Conservation (phyloP, 768 basidiomycete species). For the Amanita molliuscula region DNA sequence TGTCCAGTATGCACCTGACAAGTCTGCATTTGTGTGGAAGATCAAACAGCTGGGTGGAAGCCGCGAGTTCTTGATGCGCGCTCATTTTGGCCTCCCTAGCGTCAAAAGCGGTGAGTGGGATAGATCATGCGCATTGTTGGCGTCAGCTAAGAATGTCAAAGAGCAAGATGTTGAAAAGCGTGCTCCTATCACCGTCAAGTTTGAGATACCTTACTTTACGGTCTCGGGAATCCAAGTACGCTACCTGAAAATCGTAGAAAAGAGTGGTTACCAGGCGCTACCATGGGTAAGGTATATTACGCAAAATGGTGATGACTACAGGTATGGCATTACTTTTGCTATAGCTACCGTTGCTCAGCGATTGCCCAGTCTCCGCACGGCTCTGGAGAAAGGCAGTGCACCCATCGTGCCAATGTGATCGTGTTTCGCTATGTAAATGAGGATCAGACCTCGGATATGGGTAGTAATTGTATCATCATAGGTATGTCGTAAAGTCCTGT, state of each 20-base stretch:
- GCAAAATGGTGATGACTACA: conserved; percentile 87
- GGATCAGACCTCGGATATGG: too few species aligned
- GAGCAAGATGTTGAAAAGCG: conserved; percentile 80
- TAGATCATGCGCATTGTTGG: not conserved
- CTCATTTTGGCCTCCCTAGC: conserved; percentile 93
- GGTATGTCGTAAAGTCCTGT: not conserved
- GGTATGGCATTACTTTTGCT: conserved; percentile 28
- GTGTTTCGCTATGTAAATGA: not conserved
- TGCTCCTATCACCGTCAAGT: conserved; percentile 93
- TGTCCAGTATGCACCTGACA: conserved; percentile 96
- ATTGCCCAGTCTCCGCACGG: conserved; percentile 50
- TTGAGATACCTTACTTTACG: conserved; percentile 98
- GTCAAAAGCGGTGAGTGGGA: conserved; percentile 74
- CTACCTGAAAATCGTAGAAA: conserved; percentile 97
- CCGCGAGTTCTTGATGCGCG: conserved; percentile 95
- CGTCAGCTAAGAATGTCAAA: conserved; percentile 11
- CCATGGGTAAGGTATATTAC: conserved; percentile 96
- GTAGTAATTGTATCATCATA: too few species aligned
- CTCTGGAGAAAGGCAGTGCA: conserved; percentile 63
- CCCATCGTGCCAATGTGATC: conserved; percentile 44
- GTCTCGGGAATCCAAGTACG: conserved; percentile 96
- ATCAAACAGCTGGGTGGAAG: conserved; percentile 97
- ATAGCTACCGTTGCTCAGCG: not conserved
- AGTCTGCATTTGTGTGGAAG: conserved; percentile 98
- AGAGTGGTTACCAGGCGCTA: conserved; percentile 92